These are phyloP conservation scores for Ophiocordyceps camponoti-rufipedis DNA, from an alignment of 2,329 filamentous ascomycete species.

Conservation along the genomic window DNA sequence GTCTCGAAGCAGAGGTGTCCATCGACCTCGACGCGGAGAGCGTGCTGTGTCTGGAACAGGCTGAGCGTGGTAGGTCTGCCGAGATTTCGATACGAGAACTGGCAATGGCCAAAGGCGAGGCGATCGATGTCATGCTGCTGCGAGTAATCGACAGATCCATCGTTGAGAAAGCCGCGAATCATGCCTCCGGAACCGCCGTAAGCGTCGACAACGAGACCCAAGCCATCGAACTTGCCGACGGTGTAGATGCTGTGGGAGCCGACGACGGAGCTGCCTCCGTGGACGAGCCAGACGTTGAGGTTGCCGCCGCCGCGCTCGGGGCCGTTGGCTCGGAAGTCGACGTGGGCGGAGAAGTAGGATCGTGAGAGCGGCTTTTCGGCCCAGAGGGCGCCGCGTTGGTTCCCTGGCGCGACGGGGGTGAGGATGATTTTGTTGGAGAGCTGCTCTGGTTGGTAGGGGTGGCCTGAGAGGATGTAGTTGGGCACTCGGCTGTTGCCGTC, in stretches of 20 bases:
- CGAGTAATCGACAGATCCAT: constrained; percentile 66
- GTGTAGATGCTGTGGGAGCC: constrained; percentile 70
- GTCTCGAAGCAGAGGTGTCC: constrained; percentile 69
- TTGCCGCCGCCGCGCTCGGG: constrained; percentile 76
- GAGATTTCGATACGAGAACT: constrained; percentile 78
- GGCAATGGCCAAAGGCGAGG: constrained; percentile 84
- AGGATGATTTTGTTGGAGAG: constrained; percentile 85
- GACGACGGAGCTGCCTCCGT: constrained; percentile 45
- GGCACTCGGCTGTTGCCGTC: constrained; percentile 20
- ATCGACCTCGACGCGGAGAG: constrained; percentile 67
- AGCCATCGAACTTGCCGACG: constrained; percentile 69
- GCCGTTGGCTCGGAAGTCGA: constrained; percentile 77
- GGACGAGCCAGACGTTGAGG: constrained; percentile 82
- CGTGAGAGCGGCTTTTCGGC: constrained; percentile 42
- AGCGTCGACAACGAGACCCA: constrained; percentile 72
- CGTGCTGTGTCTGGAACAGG: constrained; percentile 42
- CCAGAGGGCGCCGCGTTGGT: constrained; percentile 73
- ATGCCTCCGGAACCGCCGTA: constrained; percentile 63
- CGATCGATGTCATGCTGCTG: constrained; percentile 60
- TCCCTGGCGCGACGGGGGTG: constrained; percentile 74
- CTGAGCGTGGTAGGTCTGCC: constrained; percentile 68
- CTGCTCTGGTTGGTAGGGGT: constrained; percentile 36
- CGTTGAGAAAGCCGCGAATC: constrained; percentile 85
- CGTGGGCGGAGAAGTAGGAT: constrained; percentile 61
- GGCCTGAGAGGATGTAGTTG: constrained; percentile 35